Evolutionary conservation across 2,329 filamentous ascomycete species (phyloP).

Genomic region (Colletotrichum gloeosporioides): DNA sequence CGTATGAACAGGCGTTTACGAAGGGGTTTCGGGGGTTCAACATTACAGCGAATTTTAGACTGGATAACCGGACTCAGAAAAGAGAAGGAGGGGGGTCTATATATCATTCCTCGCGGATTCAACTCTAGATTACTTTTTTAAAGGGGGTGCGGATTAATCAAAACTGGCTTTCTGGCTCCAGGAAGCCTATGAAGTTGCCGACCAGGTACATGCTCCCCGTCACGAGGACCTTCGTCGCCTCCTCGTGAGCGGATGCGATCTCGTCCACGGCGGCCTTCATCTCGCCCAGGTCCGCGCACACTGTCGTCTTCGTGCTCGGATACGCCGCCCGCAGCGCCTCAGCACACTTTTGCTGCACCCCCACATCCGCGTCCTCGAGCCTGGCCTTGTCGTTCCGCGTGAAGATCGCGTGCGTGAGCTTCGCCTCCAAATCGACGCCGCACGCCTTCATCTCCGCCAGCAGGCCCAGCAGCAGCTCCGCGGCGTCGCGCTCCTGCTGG

Average conservation of each 20-base stretch:
- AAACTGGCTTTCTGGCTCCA: constrained; percentile 37
- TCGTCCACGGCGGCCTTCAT: constrained; percentile 61
- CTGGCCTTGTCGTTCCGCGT: constrained; percentile 7
- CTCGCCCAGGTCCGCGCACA: constrained; percentile 26
- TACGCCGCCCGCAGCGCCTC: constrained; percentile 55
- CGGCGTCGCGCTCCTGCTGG: constrained; percentile 69
- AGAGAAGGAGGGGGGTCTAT: constrained; percentile 39
- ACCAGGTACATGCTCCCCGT: constrained; percentile 70
- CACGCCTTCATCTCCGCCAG: constrained; percentile 31
- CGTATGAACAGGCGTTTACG: neutral
- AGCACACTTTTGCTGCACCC: constrained; percentile 56
- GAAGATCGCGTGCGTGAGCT: constrained; percentile 80
- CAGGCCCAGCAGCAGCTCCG: constrained; percentile 58
- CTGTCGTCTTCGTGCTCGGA: constrained; percentile 44
- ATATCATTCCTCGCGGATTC: constrained; percentile 8
- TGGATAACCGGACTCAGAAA: neutral
- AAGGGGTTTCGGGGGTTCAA: neutral
- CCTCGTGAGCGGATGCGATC: constrained; percentile 40
- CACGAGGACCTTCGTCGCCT: constrained; percentile 48
- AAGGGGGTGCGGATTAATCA: neutral
- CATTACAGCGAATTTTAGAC: neutral
- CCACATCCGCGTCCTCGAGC: constrained; percentile 52
- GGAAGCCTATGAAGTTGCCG: constrained; percentile 56
- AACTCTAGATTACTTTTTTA: neutral
- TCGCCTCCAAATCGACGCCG: constrained; percentile 19